Base-by-base conservation (phyloP, 2,329 filamentous ascomycete species). In the Trichoderma semiorbis region DNA sequence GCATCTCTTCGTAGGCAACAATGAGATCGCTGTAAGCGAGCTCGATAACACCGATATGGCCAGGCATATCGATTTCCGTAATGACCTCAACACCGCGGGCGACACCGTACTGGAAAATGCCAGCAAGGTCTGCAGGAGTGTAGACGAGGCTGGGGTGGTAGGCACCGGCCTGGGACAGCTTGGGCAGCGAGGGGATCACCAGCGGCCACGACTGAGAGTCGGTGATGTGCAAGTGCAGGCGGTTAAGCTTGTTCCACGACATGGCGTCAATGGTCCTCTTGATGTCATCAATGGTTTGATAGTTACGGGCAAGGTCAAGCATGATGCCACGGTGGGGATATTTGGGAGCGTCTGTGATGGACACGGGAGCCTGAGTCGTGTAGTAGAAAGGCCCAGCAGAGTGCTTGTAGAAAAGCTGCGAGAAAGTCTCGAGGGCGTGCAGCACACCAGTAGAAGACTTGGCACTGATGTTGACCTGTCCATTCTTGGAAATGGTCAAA, bases 201-300 rank as follows among this genome's bases (percentile, higher is more conserved):
- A 97, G 84, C 0, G 94, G 94, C 92, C 93, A 97, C 7, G 93
- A 92, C 81, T 97, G 93, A 14, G 91, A 90, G 80, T 97, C 93
- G 6, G 93, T 95, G 72, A 91, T 86, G 83, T 97, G 93, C 69
- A 95, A 84, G 81, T 96, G 93, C 70, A 97, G 86, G 10, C 90
- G 86, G 82, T 96, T 96, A 84, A 96, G 87, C 83, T 97, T 96
- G 83, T 91, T 93, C 87, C 90, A 93, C 3, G 91, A 84, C 75
- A 92, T 82, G 58, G 90, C 92, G 78, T 97, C 92, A 75, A 97
- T 92, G 70, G 90, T 93, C 65, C 90, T 89, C 77, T 90, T 86
- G 75, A 97, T 90, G 76, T 92, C 88, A 7, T 84, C 79, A 32
- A 93, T 82, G 1, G 88, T 85, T 80, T 91, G 93, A 82, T 86